Evolutionary conservation across 495 filamentous ascomycete species (phyloP).

Genomic region (Chlorociboria aeruginascens): DNA sequence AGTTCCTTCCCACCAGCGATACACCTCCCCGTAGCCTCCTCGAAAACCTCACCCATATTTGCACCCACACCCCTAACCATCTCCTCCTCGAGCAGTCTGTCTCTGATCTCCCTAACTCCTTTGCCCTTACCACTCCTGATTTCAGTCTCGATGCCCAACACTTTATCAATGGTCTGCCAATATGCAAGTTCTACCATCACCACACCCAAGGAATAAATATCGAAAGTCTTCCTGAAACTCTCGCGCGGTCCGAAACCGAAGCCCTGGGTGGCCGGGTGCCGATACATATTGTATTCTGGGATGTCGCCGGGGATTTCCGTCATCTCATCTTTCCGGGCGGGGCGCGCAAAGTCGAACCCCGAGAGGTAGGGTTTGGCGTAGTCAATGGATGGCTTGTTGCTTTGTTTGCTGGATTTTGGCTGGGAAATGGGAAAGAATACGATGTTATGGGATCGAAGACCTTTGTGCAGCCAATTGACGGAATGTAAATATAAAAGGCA

Average conservation of each 20-base stretch:
- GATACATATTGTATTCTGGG: conserved; percentile 33
- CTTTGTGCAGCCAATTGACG: conserved; percentile 48
- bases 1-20: conserved; percentile 22
- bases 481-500: conserved; percentile 29
- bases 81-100: conserved; percentile 13
- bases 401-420: conserved; percentile 7
- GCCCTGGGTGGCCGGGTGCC: conserved; percentile 34
- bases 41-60: conserved; percentile 22
- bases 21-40: conserved; percentile 21
- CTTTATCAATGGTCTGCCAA: conserved; percentile 32
- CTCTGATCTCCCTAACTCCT: conserved; percentile 1
- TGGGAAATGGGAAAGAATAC: conserved; percentile 28
- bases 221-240: conserved; percentile 35
- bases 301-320: conserved; percentile 35
- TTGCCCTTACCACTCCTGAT: conserved; percentile 9
- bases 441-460: conserved; percentile 38
- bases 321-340: conserved; percentile 34
- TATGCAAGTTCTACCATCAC: conserved; percentile 38
- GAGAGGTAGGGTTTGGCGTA: conserved; percentile 30
- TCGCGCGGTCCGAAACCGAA: conserved; percentile 22
- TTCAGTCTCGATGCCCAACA: conserved; percentile 26
- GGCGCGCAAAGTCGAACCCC: conserved; percentile 45
- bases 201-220: conserved; percentile 38
- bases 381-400: conserved; percentile 11
- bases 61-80: conserved; percentile 15